phyloP scores from a whole-genome alignment of 23 red algal genomes.

The Pyropia haitanensis region DNA sequence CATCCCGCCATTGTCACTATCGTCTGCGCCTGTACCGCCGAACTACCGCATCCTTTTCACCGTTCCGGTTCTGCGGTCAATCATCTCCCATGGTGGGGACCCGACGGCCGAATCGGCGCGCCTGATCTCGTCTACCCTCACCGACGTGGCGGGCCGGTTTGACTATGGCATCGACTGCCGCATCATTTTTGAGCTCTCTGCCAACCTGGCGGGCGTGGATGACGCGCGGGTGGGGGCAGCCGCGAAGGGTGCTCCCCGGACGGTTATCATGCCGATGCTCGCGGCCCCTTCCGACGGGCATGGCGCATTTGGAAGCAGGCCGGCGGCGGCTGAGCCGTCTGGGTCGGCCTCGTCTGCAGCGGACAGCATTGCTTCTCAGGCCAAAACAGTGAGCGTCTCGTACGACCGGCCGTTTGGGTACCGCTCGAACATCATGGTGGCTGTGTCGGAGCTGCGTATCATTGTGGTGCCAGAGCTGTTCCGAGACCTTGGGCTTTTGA shows the following conservation, averaged over 20 bases:
- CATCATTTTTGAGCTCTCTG: slow-evolving; percentile 51
- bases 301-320: too few species aligned
- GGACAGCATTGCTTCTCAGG: too few species aligned
- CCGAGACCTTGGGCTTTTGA: slow-evolving; percentile 44
- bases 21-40: slow-evolving; percentile 53
- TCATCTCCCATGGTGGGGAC: slow-evolving; percentile 53
- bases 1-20: slow-evolving; percentile 56
- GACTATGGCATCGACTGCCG: slow-evolving; percentile 71
- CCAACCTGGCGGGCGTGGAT: slow-evolving; percentile 32
- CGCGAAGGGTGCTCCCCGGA: too few species aligned
- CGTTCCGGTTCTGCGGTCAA: slow-evolving; percentile 28
- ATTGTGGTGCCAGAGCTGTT: slow-evolving; percentile 67
- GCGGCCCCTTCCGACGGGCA: too few species aligned
- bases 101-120: slow-evolving; percentile 12
- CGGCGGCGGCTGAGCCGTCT: too few species aligned
- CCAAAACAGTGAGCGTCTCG: too few species aligned
- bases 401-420: slow-evolving; percentile 62
- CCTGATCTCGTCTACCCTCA: slow-evolving; percentile 36
- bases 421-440: slow-evolving; percentile 59
- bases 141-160: slow-evolving; percentile 43
- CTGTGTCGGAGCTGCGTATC: slow-evolving; percentile 49
- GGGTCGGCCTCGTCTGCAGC: too few species aligned
- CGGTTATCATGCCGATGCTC: too few species aligned
- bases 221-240: slow-evolving; percentile 6
- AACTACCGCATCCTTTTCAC: slow-evolving; percentile 61